Evolutionary conservation across 2,329 filamentous ascomycete genomes (phyloP).

Genomic region (Metarhizium brunneum): DNA sequence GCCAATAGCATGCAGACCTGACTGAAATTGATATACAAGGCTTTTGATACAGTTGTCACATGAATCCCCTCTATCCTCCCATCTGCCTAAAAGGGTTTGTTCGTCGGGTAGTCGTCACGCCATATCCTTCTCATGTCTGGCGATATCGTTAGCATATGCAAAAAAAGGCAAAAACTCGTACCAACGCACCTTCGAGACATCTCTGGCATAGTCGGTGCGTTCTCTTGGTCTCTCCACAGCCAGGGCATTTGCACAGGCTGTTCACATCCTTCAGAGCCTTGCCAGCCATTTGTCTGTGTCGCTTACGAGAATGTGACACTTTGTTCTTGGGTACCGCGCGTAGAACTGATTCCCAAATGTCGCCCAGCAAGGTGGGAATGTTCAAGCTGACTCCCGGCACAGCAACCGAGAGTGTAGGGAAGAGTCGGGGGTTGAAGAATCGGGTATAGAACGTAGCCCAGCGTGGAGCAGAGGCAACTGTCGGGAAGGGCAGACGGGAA

Average conservation of each 20-base stretch:
- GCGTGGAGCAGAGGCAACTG: constrained; percentile 30
- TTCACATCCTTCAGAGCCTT: constrained; percentile 91
- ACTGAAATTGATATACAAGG: constrained; percentile 21
- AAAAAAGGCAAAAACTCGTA: background rate
- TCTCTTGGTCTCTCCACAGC: constrained; percentile 79
- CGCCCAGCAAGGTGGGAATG: constrained; percentile 55
- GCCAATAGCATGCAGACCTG: constrained; percentile 23
- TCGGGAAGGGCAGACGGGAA: constrained; percentile 39
- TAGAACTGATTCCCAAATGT: constrained; percentile 88
- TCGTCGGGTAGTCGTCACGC: constrained; percentile 27
- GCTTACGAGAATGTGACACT: constrained; percentile 92
- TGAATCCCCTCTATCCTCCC: constrained; percentile 5
- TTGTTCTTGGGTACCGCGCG: constrained; percentile 97
- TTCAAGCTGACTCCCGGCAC: constrained; percentile 51
- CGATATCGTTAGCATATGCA: background rate
- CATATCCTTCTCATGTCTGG: constrained; percentile 39
- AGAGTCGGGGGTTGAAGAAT: constrained; percentile 35
- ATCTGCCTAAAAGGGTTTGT: constrained; percentile 20
- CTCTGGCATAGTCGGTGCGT: constrained; percentile 81
- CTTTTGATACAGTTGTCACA: constrained; percentile 16
- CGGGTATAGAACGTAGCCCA: constrained; percentile 35
- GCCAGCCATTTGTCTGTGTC: constrained; percentile 87
- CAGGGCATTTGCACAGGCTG: constrained; percentile 77
- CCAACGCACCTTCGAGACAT: constrained; percentile 67
- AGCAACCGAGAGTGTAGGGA: constrained; percentile 46